Evolutionary conservation across 768 basidiomycete species (phyloP).

Genomic region (Glaciozyma martinii): DNA sequence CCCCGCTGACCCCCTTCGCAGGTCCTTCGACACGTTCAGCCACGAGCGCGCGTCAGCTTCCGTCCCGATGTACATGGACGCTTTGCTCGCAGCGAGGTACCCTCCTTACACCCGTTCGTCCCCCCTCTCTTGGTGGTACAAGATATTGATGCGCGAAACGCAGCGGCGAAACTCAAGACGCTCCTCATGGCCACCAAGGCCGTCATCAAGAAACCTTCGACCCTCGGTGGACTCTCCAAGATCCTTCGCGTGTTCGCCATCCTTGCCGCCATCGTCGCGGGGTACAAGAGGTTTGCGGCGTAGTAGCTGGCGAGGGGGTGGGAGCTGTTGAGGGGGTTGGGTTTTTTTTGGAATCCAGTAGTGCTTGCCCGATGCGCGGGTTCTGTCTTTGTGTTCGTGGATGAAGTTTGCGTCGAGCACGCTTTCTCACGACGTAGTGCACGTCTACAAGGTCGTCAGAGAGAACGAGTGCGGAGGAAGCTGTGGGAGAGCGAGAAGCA

Average conservation of each 20-base stretch:
- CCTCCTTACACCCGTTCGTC: slow-evolving; percentile 28
- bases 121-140: too few relatives aligned
- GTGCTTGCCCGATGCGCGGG: too few relatives aligned
- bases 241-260: not conserved
- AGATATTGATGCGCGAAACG: not conserved
- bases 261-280: not conserved
- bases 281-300: not conserved
- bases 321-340: too few relatives aligned
- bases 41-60: slow-evolving; percentile 21
- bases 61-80: slow-evolving; percentile 30
- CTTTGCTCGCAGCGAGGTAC: slow-evolving; percentile 21
- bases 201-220: not conserved
- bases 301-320: too few relatives aligned
- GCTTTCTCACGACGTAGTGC: too few relatives aligned
- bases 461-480: too few relatives aligned
- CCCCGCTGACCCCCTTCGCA: not conserved
- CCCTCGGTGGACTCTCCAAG: not conserved
- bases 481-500: too few relatives aligned
- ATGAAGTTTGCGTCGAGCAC: too few relatives aligned
- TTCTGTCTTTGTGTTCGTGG: too few relatives aligned
- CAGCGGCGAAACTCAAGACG: not conserved
- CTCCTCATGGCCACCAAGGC: not conserved
- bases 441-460: too few relatives aligned
- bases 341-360: too few relatives aligned
- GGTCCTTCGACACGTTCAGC: slow-evolving; percentile 28